Base-by-base conservation (phyloP, 768 basidiomycete species). In the Phylloporus scabripes region DNA sequence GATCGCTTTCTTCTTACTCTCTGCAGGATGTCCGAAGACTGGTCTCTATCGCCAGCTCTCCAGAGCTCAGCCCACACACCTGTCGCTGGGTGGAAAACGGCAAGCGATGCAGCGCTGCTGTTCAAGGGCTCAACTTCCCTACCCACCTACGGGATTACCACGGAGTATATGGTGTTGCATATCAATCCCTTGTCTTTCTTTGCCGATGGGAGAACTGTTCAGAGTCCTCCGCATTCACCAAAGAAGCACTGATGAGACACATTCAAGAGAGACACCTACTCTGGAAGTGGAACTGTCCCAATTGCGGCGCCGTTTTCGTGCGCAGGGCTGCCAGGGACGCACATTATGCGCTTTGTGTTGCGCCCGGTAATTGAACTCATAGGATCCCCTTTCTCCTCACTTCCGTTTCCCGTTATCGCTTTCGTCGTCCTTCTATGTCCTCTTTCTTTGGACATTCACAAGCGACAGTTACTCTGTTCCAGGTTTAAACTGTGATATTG, bases 41-140 rank as follows among this genome's bases (percentile, higher is more conserved):
- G 45, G 45, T 65, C 11, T 60, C 51, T 26, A 60, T 65, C 39
- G 63, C 64, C 12, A 60, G 50, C 34, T 65, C 63, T 18, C 63
- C 63, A 14, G 63, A 65, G 46, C 51, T 61, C 33, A 53, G 53
- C 15, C 21, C 18, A 37, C 63, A 65, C 36, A 57, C 34, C 17
- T 65, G 63, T 45, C 56, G 51, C 9, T 65, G 63, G 63, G 21
- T 54, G 23, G 47, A 56, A 18, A 37, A 37, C 23, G 40, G 55
- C 18, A 43, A 23, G 12, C 51, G 49, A 18, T 65, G 63, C 32
- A 32, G 20, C 11, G 10, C 18, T 21, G 17, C 45, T 3, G 33
- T 63, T 31, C 61, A 64, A 28, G 63, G 63, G 6, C 1, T 43
- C 23, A 3, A 36, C 28, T 53, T 64, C 28, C 26, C 51, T 14